These are phyloP conservation scores for Cladosporium halotolerans DNA, from an alignment of 2,329 filamentous ascomycete genomes.

Conservation along the genomic window DNA sequence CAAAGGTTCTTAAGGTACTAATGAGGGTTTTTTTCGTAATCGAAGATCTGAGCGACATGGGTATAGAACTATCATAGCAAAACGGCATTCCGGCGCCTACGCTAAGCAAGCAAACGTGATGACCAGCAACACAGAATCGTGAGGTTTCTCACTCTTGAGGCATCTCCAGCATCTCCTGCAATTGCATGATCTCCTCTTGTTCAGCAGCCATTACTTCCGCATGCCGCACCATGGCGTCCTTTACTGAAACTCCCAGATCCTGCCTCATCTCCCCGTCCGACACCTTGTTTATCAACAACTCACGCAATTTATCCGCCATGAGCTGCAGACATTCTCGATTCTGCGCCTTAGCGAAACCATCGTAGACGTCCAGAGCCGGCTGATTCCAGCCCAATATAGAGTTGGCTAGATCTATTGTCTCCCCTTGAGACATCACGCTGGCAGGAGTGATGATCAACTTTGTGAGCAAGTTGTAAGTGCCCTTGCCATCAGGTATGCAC, in stretches of 20 bases:
- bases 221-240: neutral
- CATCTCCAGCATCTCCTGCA: constrained; percentile 6
- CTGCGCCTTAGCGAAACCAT: constrained; percentile 10
- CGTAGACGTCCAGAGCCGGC: constrained; percentile 16
- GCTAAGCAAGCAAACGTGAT: neutral
- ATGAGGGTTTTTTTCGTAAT: no score
- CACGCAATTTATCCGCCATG: constrained; percentile 14
- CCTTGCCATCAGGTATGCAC: constrained; percentile 26
- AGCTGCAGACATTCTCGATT: constrained; percentile 12
- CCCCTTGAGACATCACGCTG: constrained; percentile 10
- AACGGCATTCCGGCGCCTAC: neutral
- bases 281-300: constrained; percentile 16
- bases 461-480: constrained; percentile 16
- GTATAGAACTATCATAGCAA: neutral
- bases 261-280: constrained; percentile 22
- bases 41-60: neutral
- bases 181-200: neutral
- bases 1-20: no score
- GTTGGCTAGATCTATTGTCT: constrained; percentile 13
- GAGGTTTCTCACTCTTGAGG: neutral
- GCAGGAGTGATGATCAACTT: neutral
- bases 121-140: neutral
- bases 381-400: constrained; percentile 23
- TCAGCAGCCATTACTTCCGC: neutral
- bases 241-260: constrained; percentile 15